phyloP scores from a whole-genome alignment of 257 asterid species.

The Eucommia ulmoides region DNA sequence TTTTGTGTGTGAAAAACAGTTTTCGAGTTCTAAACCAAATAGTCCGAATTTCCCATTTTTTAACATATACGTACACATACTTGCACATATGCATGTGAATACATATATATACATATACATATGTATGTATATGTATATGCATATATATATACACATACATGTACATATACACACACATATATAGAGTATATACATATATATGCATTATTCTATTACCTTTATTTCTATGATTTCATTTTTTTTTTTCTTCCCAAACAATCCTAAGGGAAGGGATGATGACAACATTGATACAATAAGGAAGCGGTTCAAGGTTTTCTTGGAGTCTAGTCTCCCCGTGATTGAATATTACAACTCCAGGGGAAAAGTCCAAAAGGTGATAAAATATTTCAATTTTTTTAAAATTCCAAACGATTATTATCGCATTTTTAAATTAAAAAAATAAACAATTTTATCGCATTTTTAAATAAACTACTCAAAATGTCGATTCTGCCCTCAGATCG shows the following conservation, averaged over 20 bases:
- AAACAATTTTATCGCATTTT: background rate
- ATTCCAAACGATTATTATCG: background rate
- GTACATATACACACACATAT: no score
- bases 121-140: no score
- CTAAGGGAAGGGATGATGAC: slow-evolving; percentile 45
- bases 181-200: no score
- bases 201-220: background rate
- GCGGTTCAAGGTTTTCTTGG: slow-evolving; percentile 36
- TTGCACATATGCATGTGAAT: no score
- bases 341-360: slow-evolving; percentile 50
- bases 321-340: slow-evolving; percentile 41
- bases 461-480: no score
- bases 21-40: no score
- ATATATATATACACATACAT: no score
- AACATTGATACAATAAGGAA: slow-evolving; percentile 41
- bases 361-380: slow-evolving; percentile 68
- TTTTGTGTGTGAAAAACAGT: no score
- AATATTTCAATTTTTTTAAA: background rate
- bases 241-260: background rate
- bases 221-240: no score
- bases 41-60: no score
- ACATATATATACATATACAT: no score
- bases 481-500: slow-evolving; percentile 35
- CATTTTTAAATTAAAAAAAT: background rate
- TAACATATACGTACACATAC: no score